Conservation (phyloP, 2,329 filamentous ascomycete species). For the Penicillium brevicompactum region DNA sequence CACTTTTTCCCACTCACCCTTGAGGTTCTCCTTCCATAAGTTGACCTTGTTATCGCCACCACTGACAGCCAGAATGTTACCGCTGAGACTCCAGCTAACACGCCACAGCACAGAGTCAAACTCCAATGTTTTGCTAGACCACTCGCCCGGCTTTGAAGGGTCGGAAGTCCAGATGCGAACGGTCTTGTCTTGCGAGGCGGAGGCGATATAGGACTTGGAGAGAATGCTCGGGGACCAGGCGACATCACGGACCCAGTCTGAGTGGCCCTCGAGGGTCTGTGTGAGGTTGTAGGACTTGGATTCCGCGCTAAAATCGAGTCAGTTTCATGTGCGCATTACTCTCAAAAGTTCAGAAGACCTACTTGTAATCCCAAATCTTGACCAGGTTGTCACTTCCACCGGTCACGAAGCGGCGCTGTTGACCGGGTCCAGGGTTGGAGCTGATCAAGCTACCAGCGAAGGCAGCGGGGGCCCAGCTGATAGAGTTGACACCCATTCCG, state of each 20-base stretch:
- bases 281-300: slow-evolving; percentile 55
- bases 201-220: slow-evolving; percentile 95
- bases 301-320: slow-evolving; percentile 44
- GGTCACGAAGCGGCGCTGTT: slow-evolving; percentile 84
- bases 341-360: slow-evolving; percentile 22
- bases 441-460: slow-evolving; percentile 82
- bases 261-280: slow-evolving; percentile 72
- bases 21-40: slow-evolving; percentile 97
- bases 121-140: slow-evolving; percentile 81
- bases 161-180: slow-evolving; percentile 95
- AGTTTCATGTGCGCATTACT: slow-evolving; percentile 1
- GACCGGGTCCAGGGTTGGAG: slow-evolving; percentile 63
- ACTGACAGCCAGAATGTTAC: slow-evolving; percentile 92
- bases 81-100: slow-evolving; percentile 96
- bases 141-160: slow-evolving; percentile 66
- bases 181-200: slow-evolving; percentile 93
- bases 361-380: slow-evolving; percentile 88
- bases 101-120: slow-evolving; percentile 93
- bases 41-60: slow-evolving; percentile 96
- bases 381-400: slow-evolving; percentile 92
- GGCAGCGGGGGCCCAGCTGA: slow-evolving; percentile 89
- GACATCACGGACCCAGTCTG: slow-evolving; percentile 96
- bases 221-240: slow-evolving; percentile 95
- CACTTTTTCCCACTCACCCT: slow-evolving; percentile 94
- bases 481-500: slow-evolving; percentile 90